A percentile compares a stretch with the other conserved stretches of the same genome.
phyloP scores from a whole-genome alignment of 805 yeast species.

The Ogataea wickerhamii region DNA sequence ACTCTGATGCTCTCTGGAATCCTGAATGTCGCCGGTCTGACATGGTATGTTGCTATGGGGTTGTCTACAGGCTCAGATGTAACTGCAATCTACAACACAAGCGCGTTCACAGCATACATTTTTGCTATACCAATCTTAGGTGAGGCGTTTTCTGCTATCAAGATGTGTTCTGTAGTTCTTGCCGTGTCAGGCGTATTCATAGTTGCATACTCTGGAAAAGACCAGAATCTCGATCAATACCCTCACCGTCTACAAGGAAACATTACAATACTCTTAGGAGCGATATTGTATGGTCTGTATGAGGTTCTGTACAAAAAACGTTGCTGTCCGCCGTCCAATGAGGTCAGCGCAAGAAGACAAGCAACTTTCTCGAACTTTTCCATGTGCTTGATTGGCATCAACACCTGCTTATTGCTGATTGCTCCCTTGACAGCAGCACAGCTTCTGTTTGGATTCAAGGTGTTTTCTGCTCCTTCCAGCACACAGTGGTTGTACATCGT shows the following conservation, averaged over 20 bases:
- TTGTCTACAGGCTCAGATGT: conserved; percentile 80
- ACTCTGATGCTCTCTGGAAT: conserved; percentile 49
- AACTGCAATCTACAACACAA: conserved; percentile 87
- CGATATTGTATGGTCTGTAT: conserved; percentile 73
- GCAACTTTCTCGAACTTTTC: conserved; percentile 77
- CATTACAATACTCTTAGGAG: conserved; percentile 65
- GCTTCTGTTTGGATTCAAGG: conserved; percentile 47
- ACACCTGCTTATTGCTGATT: conserved; percentile 50
- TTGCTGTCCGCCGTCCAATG: conserved; percentile 67
- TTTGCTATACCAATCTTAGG: conserved; percentile 73
- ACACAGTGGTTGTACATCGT: conserved; percentile 43
- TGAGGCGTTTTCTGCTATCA: conserved; percentile 61
- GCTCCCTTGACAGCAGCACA: conserved; percentile 47
- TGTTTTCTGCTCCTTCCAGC: conserved; percentile 49
- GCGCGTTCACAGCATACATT: conserved; percentile 83
- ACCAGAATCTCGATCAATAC: conserved; percentile 30
- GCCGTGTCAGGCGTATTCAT: conserved; percentile 74
- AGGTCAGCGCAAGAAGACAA: conserved; percentile 61
- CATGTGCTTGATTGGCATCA: conserved; percentile 63
- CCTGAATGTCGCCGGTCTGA: conserved; percentile 69
- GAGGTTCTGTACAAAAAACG: conserved; percentile 78
- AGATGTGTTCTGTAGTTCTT: conserved; percentile 61
- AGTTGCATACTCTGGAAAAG: conserved; percentile 65
- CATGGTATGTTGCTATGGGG: conserved; percentile 85
- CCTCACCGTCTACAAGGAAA: conserved; percentile 70